Conservation (phyloP, 495 filamentous ascomycete genomes). For the Melanomma pulvis-pyrius region DNA sequence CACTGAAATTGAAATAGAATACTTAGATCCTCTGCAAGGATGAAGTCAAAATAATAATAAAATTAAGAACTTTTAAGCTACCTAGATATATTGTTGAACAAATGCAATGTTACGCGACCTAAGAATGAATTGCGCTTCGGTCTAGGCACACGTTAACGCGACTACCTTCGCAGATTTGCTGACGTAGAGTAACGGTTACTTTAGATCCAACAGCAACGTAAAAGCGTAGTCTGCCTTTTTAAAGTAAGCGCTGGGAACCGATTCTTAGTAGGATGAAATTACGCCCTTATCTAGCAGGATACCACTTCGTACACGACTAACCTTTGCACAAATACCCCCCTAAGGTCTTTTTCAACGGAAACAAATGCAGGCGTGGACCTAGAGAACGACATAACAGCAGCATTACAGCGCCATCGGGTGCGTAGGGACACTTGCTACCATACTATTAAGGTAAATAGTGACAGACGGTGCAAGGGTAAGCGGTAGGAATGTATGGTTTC, state of each 20-base stretch:
- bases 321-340: background rate
- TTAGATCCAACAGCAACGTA: conserved; percentile 5
- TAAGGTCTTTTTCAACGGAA: conserved; percentile 4
- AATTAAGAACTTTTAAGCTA: too few relatives aligned
- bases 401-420: background rate
- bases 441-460: background rate
- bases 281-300: background rate
- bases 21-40: conserved; percentile 1
- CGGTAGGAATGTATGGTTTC: conserved; percentile 7
- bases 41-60: too few relatives aligned
- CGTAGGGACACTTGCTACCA: background rate
- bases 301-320: background rate
- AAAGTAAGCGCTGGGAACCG: conserved; percentile 1
- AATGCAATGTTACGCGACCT: background rate
- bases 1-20: conserved; percentile 5
- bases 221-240: background rate
- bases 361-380: background rate
- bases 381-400: conserved; percentile 1
- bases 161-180: conserved; percentile 1
- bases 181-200: background rate
- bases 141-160: conserved; percentile 2
- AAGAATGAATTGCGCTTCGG: background rate
- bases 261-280: conserved; percentile 8
- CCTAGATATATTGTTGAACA: too few relatives aligned
- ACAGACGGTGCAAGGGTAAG: conserved; percentile 5